A percentile compares a stretch with the other conserved stretches of the same genome.
Evolutionary conservation across 768 basidiomycete species (phyloP).

Genomic region (Trametes cingulata): DNA sequence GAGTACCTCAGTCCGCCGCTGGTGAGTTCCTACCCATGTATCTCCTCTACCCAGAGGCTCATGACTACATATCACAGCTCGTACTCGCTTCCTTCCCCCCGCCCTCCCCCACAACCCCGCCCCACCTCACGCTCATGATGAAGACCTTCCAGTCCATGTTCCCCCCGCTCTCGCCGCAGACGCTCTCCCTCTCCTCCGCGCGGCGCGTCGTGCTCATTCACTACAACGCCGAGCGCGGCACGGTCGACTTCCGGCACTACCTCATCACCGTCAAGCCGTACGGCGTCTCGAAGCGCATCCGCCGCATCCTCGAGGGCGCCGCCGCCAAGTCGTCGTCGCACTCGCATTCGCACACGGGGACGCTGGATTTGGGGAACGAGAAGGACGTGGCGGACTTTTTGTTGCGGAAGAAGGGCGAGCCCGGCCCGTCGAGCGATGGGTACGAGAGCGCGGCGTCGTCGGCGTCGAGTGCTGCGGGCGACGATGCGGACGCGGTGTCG

Average conservation of each 20-base stretch:
- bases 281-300: slow-evolving; percentile 89
- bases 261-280: slow-evolving; percentile 94
- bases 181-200: slow-evolving; percentile 81
- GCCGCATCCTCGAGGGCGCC: slow-evolving; percentile 75
- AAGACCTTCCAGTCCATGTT: slow-evolving; percentile 97
- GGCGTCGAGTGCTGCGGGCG: slow-evolving; percentile 79
- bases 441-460: slow-evolving; percentile 84
- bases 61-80: slow-evolving; percentile 51
- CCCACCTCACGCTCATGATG: slow-evolving; percentile 88
- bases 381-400: slow-evolving; percentile 96
- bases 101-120: slow-evolving; percentile 71
- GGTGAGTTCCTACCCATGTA: slow-evolving; percentile 45
- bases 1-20: slow-evolving; percentile 93
- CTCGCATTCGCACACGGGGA: slow-evolving; percentile 36
- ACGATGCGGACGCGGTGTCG: slow-evolving; percentile 78
- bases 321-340: slow-evolving; percentile 36
- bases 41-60: no score
- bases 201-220: slow-evolving; percentile 92
- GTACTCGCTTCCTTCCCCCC: slow-evolving; percentile 88
- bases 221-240: slow-evolving; percentile 83
- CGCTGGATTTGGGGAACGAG: slow-evolving; percentile 85
- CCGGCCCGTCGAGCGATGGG: slow-evolving; percentile 55
- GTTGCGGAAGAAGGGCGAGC: slow-evolving; percentile 67
- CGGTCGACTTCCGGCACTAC: slow-evolving; percentile 92
- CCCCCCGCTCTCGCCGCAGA: slow-evolving; percentile 85